Evolutionary conservation across 257 asterid species (phyloP).

Genomic region (Petunia axillaris): DNA sequence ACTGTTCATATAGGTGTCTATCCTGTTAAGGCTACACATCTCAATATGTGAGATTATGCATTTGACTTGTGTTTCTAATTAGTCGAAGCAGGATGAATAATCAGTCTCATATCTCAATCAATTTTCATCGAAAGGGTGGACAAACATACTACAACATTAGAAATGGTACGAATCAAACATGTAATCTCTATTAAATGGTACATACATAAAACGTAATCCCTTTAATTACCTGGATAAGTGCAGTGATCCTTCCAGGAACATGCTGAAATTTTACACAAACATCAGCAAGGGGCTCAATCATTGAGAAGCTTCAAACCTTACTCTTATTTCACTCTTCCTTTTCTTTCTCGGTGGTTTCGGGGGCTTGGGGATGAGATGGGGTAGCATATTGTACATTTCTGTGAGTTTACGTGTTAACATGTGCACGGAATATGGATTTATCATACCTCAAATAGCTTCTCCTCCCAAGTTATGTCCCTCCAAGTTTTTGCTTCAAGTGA

Average conservation of each 20-base stretch:
- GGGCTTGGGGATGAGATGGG: neutral
- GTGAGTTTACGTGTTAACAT: neutral
- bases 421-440: conserved; percentile 17
- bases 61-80: neutral
- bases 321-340: neutral
- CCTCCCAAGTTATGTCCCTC: conserved; percentile 72
- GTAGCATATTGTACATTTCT: neutral
- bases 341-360: neutral
- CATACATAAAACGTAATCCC: conserved; percentile 12
- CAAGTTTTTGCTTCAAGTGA: conserved; percentile 56
- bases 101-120: neutral
- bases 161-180: neutral
- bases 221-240: conserved; percentile 63
- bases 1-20: neutral
- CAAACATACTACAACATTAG: neutral
- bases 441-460: conserved; percentile 69
- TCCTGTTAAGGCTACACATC: neutral
- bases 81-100: neutral
- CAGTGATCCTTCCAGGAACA: conserved; percentile 76
- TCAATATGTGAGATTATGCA: neutral
- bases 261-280: conserved; percentile 49
- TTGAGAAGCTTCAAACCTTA: conserved; percentile 4
- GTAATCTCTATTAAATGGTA: neutral
- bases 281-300: conserved; percentile 18
- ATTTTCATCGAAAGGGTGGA: conserved; percentile 7